Evolutionary conservation across 2,329 filamentous ascomycete genomes (phyloP), one percentile per base, ranked within the genome.

Genomic region (Trichoderma breve): DNA sequence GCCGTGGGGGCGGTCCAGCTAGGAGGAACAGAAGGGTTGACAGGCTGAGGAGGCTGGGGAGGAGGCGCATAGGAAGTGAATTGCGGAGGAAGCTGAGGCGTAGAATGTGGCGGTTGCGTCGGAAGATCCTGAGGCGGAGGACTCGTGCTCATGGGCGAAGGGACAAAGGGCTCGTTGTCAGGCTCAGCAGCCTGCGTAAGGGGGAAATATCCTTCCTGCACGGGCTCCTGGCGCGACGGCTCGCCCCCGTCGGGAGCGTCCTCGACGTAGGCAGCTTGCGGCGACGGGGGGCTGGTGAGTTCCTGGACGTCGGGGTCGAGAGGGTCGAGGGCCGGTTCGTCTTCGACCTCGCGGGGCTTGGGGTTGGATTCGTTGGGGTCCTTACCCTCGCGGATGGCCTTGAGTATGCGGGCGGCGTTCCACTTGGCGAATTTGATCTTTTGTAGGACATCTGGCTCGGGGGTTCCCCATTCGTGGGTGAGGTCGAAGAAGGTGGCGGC

Each of bases 351-450:
- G 88, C 85, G 85, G 5, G 84, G 86, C 71, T 89, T 89, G 0
- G 95, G 95, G 78, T 98, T 98, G 8, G 93, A 92, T 70, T 92
- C 90, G 81, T 99, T 99, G 3, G 96, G 96, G 78, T 99, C 95
- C 75, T 93, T 91, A 69, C 94, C 94, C 53, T 95, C 93, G 78
- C 95, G 96, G 77, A 98, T 88, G 12, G 96, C 96, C 82, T 93
- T 97, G 18, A 93, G 86, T 78, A 99, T 99, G 72, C 96, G 90
- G 43, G 95, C 85, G 2, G 95, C 95, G 80, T 98, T 97, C 87
- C 93, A 99, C 82, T 98, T 99, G 55, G 95, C 94, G 80, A 93
- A 99, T 81, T 97, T 98, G 82, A 95, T 94, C 85, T 97, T 98
- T 70, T 94, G 89, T 51, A 90, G 86, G 24, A 91, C 89, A 78